These are phyloP conservation scores for Leccinum obscurum DNA, from an alignment of 768 basidiomycete species.

Conservation along the genomic window DNA sequence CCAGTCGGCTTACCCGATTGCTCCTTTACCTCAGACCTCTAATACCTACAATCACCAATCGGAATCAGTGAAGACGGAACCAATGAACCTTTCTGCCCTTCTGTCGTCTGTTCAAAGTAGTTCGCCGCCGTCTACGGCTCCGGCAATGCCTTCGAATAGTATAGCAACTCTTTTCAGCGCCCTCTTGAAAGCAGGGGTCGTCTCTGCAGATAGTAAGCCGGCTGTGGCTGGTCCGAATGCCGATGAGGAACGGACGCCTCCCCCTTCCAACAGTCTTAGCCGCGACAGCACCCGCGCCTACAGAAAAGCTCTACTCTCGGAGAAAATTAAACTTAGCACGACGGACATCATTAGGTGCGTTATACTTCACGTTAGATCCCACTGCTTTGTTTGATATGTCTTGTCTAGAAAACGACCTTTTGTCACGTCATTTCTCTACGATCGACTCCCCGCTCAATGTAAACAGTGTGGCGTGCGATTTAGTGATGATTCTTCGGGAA, in stretches of 20 bases:
- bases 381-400: neutral
- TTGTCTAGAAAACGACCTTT: slow-evolving; percentile 49
- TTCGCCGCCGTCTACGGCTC: slow-evolving; percentile 36
- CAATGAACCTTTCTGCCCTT: slow-evolving; percentile 31
- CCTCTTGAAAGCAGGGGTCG: slow-evolving; percentile 78
- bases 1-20: slow-evolving; percentile 32
- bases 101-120: slow-evolving; percentile 27
- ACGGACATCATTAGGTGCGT: slow-evolving; percentile 70
- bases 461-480: slow-evolving; percentile 93
- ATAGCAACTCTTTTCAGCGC: slow-evolving; percentile 64
- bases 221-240: slow-evolving; percentile 43
- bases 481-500: slow-evolving; percentile 67
- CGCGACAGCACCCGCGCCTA: slow-evolving; percentile 58
- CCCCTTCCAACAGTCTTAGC: slow-evolving; percentile 37
- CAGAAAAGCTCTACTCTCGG: slow-evolving; percentile 55
- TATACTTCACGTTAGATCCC: slow-evolving; percentile 18
- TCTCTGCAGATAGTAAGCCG: slow-evolving; percentile 55
- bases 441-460: slow-evolving; percentile 78
- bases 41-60: slow-evolving; percentile 29
- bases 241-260: slow-evolving; percentile 29
- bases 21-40: slow-evolving; percentile 34
- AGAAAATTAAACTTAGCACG: slow-evolving; percentile 61
- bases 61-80: slow-evolving; percentile 32
- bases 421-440: slow-evolving; percentile 68
- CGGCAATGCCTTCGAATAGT: slow-evolving; percentile 33